These are phyloP conservation scores for Aspergillus udagawae DNA, from an alignment of 2,329 filamentous ascomycete genomes.

Conservation along the genomic window DNA sequence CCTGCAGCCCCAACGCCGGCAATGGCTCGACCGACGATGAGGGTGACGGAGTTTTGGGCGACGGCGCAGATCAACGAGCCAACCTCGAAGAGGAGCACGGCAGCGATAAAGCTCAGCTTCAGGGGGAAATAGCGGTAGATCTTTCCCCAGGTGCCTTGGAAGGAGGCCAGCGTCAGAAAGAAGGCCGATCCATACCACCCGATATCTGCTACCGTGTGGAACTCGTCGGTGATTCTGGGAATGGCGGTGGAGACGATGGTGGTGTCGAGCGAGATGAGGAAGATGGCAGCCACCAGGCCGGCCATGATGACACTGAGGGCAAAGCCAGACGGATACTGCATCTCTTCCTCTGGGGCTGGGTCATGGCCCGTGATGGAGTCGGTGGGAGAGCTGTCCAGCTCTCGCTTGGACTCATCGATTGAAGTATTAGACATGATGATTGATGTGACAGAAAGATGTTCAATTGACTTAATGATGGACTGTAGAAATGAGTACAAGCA, in stretches of 20 bases:
- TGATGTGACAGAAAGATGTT: neutral
- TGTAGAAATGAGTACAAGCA: neutral
- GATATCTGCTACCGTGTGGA: conserved; percentile 25
- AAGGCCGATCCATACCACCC: conserved; percentile 37
- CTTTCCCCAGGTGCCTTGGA: conserved; percentile 32
- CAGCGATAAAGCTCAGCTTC: conserved; percentile 31
- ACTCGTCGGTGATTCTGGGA: conserved; percentile 26
- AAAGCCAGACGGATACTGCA: conserved; percentile 13
- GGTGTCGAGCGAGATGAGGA: conserved; percentile 11
- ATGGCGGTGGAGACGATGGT: conserved; percentile 33
- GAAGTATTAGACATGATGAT: neutral
- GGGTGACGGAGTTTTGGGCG: conserved; percentile 26
- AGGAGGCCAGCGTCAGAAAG: conserved; percentile 31
- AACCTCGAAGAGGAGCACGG: conserved; percentile 42
- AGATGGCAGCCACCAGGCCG: conserved; percentile 31
- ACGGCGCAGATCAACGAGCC: conserved; percentile 41
- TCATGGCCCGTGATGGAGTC: neutral
- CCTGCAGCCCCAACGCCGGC: conserved; percentile 35
- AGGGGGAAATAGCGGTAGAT: conserved; percentile 28
- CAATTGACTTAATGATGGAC: neutral
- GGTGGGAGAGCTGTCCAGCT: neutral
- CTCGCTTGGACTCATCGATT: neutral
- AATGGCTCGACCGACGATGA: conserved; percentile 41
- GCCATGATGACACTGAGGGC: conserved; percentile 43
- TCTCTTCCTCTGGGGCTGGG: neutral